Evolutionary conservation across 331 rosid genomes (phyloP), one percentile per base, ranked within the genome.

Genomic region (Pyrus hybrid): DNA sequence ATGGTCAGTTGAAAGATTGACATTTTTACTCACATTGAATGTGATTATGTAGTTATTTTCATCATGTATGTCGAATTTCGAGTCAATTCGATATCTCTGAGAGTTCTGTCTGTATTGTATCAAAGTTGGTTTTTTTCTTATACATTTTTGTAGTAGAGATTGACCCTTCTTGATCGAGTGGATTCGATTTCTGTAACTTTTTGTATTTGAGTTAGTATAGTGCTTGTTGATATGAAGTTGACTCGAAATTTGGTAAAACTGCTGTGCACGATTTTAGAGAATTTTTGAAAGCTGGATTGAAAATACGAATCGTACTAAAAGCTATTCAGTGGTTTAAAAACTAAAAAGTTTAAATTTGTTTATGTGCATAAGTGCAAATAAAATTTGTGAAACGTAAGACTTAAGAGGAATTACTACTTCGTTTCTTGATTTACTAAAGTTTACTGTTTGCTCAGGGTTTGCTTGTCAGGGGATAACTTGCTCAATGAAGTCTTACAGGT

Each of bases 401-500:
- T 35, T 66, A 5, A 33, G 43, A 11, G 70, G 53, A 35, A 26
- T 73, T 17, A 8, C 3, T 74, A 16, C 1, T 61, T 41, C 4
- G 65, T 53, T 49, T 43, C 41, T 54, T 6, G 67, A 60, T 72
- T 28, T 57, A 25, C 16, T 72, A 7, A 18, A 29, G 63, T 64
- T 5, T n/a, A 56, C 57, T 74, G 47, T 58, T 68, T 69, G 54
- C 33, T 41, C 71, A 87, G 88, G 91, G 73, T 75, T 80, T 60
- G 57, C 72, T 73, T 68, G 26, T 28, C 68, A 75, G 77, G 79
- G 78, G 63, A 86, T 80, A 23, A 83, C 79, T 78, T 86, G 88
- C 53, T 68, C 91, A 29, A 89, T 95, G 89, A 95, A 95, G 80
- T 86, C 97, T 29, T 92, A 89, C 73, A 88, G 74, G 43, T 80